Percentiles rank a stretch among this genome's conserved stretches.
phyloP scores from a whole-genome alignment of 805 yeast genomes.

The Candida cerambycidarum region DNA sequence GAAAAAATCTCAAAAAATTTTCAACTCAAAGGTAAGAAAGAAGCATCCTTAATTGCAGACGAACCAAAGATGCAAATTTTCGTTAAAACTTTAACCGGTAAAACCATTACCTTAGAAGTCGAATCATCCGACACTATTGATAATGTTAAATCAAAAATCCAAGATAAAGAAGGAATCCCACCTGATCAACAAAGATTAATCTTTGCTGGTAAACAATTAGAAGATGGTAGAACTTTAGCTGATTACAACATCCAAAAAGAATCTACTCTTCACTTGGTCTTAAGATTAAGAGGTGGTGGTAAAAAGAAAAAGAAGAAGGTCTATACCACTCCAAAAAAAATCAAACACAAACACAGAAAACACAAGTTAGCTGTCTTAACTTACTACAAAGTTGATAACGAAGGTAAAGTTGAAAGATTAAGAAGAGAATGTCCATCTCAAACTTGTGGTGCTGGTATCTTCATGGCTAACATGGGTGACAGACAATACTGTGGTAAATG shows the following conservation, averaged over 20 bases:
- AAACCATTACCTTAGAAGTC: conserved; percentile 98
- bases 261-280: conserved; percentile 93
- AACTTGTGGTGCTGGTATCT: conserved; percentile 97
- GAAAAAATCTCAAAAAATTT: conserved; percentile 4
- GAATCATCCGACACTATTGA: conserved; percentile 98
- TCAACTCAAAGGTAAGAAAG: conserved; percentile 42
- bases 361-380: conserved; percentile 98
- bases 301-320: conserved; percentile 99
- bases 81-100: conserved; percentile 99
- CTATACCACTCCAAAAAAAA: conserved; percentile 99
- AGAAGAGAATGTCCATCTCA: conserved; percentile 96
- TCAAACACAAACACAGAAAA: conserved; percentile 99
- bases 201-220: conserved; percentile 99
- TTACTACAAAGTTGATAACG: conserved; percentile 98
- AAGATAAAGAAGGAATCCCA: conserved; percentile 99
- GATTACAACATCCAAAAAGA: conserved; percentile 99
- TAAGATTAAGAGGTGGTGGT: conserved; percentile 96
- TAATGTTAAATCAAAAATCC: conserved; percentile 97
- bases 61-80: conserved; percentile 80
- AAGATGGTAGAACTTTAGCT: conserved; percentile 97
- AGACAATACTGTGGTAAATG: conserved; percentile 99
- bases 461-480: conserved; percentile 98
- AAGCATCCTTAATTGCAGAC: conserved; percentile 40
- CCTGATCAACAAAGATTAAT: conserved; percentile 99
- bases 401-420: conserved; percentile 97